Base-by-base conservation (phyloP, 192 early-diverging fungal genomes). In the Pilobolus umbonatus region DNA sequence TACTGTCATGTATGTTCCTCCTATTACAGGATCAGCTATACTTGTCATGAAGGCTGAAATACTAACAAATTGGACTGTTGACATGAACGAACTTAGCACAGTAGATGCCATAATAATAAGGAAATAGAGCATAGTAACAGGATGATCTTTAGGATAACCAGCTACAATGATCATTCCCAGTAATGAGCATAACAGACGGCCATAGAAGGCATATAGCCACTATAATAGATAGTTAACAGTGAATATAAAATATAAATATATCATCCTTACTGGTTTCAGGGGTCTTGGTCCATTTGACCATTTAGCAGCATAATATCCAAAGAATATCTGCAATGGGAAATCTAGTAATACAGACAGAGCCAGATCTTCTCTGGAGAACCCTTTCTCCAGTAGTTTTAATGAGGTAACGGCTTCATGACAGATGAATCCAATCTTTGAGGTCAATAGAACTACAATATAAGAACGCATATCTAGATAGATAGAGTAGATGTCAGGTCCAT, bases 241-340 rank as follows among this genome's bases (percentile, higher is more conserved):
- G 7, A 11, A 10, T 15, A 28, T 28, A 57, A 8, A 19, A n/a
- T 29, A 2, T 62, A 6, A 47, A 61, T 17, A 64, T 53, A 36
- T 64, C 43, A 34, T 40, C 68, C 74, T 61, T 72, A 89, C 87
- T 36, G 96, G 94, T 25, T 76, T 83, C 59, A 96, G 72, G 4
- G 95, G 93, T 40, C 86, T 77, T 7, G 72, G 67, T 5, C 96
- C 96, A 59, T 76, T 84, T 48, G 91, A 94, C 96, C 95, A 99
- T 52, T 88, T 88, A 14, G 93, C 96, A 0, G 95, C 95, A 72
- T 94, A 96, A 71, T 97, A 97, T 12, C 96, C 96, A 80, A 99
- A 94, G 57, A 96, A 74, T 39, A 99, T 85, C 71, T 99, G 94
- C 49, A 96, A 80, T 1, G 96, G 96, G 50, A 99, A 99, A 67